Evolutionary conservation across 805 yeast genomes (phyloP), one percentile per base, ranked within the genome.

Genomic region (Saccharomycopsis microspora): DNA sequence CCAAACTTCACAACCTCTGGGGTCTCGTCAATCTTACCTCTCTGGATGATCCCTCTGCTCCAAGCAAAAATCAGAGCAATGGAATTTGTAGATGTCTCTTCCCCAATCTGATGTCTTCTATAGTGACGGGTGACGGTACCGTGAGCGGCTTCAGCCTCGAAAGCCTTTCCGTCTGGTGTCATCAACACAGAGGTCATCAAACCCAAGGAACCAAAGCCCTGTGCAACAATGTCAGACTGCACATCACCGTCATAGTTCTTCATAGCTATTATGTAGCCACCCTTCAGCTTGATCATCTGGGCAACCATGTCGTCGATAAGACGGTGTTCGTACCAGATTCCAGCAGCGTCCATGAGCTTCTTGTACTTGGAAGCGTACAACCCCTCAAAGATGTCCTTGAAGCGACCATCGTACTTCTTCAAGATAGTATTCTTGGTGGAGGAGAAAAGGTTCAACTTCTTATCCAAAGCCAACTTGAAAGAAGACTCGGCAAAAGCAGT

Each of bases 201-300:
- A 46, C 93, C 93, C 54, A 84, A 69, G 3, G 90, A 83, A 29
- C 93, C 93, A 55, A 84, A 84, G 42, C 93, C 93, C 66, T 84
- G 93, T 3, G 93, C 93, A 48, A 84, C 89, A 54, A 84, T 83
- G 63, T 84, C 93, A 5, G 85, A 78, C 64, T 82, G 87, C 47
- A 84, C 93, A 62, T 84, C 93, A 65, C 93, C 93, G 62, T 84
- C 93, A 60, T 84, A 84, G 65, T 84, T 84, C 65, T 84, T 84
- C 70, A 84, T 70, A 43, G 90, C 90, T 71, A 84, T 74, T 53
- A 83, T 75, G 60, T 75, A 84, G 4, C 93, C 93, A 59, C 93
- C 93, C 58, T 80, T 79, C 30, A 90, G 83, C 64, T 84, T 84
- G 60, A 84, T 66, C 93, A 84, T 84, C 65, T 84, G 93, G 4